Conservation (phyloP, 306 rosid species). For the Adenanthera pavonina region DNA sequence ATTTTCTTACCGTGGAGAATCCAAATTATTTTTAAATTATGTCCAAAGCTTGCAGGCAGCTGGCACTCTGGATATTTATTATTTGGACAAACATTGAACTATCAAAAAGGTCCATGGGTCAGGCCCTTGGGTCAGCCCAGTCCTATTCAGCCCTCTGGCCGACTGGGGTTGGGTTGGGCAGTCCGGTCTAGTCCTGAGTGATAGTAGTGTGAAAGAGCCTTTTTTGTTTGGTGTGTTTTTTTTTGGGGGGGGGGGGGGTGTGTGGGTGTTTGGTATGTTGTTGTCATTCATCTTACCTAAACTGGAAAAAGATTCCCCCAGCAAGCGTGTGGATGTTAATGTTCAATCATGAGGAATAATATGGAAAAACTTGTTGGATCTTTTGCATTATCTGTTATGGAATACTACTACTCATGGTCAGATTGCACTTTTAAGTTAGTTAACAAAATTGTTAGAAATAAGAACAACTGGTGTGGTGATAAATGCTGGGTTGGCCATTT, state of each 20-base stretch:
- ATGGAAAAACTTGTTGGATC: not conserved
- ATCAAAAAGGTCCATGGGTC: not conserved
- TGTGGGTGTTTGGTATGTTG: too few species aligned
- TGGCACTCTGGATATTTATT: not conserved
- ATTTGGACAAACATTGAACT: slow-evolving; percentile 13
- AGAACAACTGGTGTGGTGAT: not conserved
- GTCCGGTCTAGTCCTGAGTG: not conserved
- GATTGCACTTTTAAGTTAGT: not conserved
- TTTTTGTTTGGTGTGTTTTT: too few species aligned
- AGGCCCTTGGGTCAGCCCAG: not conserved
- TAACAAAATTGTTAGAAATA: not conserved
- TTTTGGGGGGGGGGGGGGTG: too few species aligned
- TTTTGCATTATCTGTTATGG: not conserved
- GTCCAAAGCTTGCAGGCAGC: slow-evolving; percentile 29
- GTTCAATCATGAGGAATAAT: not conserved
- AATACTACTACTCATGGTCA: too few species aligned
- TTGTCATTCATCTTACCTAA: too few species aligned
- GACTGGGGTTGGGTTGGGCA: not conserved
- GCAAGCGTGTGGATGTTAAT: not conserved
- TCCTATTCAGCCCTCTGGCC: not conserved
- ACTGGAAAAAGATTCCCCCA: not conserved
- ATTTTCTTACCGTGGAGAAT: not conserved
- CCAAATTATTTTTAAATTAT: not conserved
- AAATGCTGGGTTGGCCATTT: not conserved
- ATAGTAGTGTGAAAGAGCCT: too few species aligned